Evolutionary conservation across 192 early-diverging fungal species (phyloP).

Genomic region (Backusella parvicylindrica): DNA sequence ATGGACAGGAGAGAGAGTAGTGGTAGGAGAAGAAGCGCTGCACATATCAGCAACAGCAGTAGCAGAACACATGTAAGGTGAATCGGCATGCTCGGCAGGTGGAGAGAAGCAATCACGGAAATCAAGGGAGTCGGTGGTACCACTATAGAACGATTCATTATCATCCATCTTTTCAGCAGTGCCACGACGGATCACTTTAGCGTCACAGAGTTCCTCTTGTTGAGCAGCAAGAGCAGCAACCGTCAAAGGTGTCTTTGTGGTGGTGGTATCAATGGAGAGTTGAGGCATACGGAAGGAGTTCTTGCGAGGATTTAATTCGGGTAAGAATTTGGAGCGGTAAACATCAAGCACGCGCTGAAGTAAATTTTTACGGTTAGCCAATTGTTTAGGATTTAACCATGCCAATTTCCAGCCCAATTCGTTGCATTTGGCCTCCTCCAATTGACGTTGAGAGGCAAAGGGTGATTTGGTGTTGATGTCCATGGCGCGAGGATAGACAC

Average conservation of each 20-base stretch:
- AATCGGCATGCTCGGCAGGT: not conserved
- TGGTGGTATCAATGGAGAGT: not conserved
- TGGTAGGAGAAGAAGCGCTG: not conserved
- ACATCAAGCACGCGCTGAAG: constrained; percentile 33
- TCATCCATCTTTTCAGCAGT: constrained; percentile 1
- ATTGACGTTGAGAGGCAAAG: constrained; percentile 29
- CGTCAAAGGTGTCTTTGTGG: constrained; percentile 9
- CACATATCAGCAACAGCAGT: not conserved
- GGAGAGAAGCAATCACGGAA: constrained; percentile 30
- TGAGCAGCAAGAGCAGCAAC: constrained; percentile 21
- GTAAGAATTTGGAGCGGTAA: constrained; percentile 29
- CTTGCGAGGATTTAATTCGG: constrained; percentile 14
- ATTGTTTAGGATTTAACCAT: constrained; percentile 21
- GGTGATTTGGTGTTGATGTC: constrained; percentile 10
- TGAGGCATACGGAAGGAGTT: constrained; percentile 12
- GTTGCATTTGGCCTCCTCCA: constrained; percentile 48
- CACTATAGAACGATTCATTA: constrained; percentile 10
- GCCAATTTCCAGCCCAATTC: constrained; percentile 65
- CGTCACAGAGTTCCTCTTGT: constrained; percentile 6
- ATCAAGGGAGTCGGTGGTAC: constrained; percentile 14
- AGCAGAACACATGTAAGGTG: not conserved
- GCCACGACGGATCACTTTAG: not conserved
- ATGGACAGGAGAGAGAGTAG: not conserved
- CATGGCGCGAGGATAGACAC: constrained; percentile 51
- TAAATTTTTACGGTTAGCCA: constrained; percentile 29